These are phyloP conservation scores for Podila clonocystis DNA, from an alignment of 192 early-diverging fungal genomes.

Conservation along the genomic window DNA sequence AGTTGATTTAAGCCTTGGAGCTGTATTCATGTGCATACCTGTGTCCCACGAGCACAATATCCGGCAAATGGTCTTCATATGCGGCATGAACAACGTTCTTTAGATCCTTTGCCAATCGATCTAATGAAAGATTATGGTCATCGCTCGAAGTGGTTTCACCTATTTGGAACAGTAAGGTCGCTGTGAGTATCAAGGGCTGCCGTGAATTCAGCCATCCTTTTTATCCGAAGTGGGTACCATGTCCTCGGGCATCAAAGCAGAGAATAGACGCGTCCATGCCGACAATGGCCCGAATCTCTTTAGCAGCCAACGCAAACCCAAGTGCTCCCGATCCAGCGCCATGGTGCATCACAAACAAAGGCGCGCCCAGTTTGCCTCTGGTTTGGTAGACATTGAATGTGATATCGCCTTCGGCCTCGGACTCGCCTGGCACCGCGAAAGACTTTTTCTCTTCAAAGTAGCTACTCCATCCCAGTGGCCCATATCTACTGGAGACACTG, in stretches of 20 bases:
- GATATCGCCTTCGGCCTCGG: conserved; percentile 17
- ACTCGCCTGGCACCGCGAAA: conserved; percentile 38
- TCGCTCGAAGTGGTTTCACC: conserved; percentile 57
- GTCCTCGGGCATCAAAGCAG: conserved; percentile 76
- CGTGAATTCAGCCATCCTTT: too few relatives aligned
- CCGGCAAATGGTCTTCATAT: conserved; percentile 57
- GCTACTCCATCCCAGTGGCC: conserved; percentile 58
- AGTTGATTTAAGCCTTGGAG: background rate
- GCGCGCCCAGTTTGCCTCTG: conserved; percentile 52
- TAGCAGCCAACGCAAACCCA: conserved; percentile 72
- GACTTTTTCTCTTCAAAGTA: conserved; percentile 65
- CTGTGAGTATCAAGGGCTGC: too few relatives aligned
- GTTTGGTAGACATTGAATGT: conserved; percentile 58
- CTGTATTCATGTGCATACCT: too few relatives aligned
- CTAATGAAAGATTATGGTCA: conserved; percentile 64
- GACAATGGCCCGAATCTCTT: conserved; percentile 56
- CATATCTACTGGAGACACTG: conserved; percentile 28
- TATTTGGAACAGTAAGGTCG: conserved; percentile 7
- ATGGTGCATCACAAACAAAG: conserved; percentile 82
- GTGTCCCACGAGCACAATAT: conserved; percentile 81
- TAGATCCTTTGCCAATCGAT: conserved; percentile 68
- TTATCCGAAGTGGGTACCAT: conserved; percentile 54
- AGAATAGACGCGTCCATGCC: conserved; percentile 58
- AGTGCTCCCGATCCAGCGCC: conserved; percentile 79
- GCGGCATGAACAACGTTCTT: conserved; percentile 55